Evolutionary conservation across 2,329 filamentous ascomycete genomes (phyloP), one percentile per base, ranked within the genome.

Genomic region (Didymella pinodella): DNA sequence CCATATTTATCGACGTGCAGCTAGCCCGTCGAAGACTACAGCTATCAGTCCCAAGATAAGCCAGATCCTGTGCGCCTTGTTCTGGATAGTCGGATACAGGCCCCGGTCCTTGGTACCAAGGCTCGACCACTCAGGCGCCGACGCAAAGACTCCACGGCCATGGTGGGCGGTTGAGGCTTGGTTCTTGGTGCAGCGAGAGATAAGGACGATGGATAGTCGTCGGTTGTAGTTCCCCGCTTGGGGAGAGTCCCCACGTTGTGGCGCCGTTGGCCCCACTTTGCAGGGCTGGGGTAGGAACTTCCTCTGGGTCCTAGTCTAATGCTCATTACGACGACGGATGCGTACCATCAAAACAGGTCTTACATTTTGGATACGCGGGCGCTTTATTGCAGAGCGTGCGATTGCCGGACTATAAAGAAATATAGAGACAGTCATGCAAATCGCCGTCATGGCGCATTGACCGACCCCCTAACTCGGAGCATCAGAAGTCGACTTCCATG

Each of bases 31-130:
- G 47, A 8, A 38, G 32, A 53, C 32, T 46, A 34, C 29, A 48
- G 49, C 45, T 63, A 63, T 60, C 54, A 46, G 18, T 55, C n/a
- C 43, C 40, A 51, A 60, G 61, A 63, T 63, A 63, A 63, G 57
- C 53, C 49, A 40, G 48, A 40, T 32, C 18, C 43, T 20, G 18
- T 45, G 44, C 20, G 26, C 12, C 36, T 48, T 7, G 38, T 46
- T 54, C 22, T 48, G 50, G 29, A n/a, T 29, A 28, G 48, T 28
- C 43, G 40, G 26, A 32, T 48, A 31, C 36, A 11, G 43, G 54
- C 48, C 44, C 16, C 43, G 26, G 16, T 25, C 34, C 34, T 57
- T 38, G 48, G 55, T 43, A 22, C 28, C 11, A n/a, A 16, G 3
- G 4, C 2, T 38, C 44, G 12, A 36, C 59, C 59, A 62, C 55